These are phyloP conservation scores for Starmera amethionina DNA, from an alignment of 805 yeast species.

Conservation along the genomic window DNA sequence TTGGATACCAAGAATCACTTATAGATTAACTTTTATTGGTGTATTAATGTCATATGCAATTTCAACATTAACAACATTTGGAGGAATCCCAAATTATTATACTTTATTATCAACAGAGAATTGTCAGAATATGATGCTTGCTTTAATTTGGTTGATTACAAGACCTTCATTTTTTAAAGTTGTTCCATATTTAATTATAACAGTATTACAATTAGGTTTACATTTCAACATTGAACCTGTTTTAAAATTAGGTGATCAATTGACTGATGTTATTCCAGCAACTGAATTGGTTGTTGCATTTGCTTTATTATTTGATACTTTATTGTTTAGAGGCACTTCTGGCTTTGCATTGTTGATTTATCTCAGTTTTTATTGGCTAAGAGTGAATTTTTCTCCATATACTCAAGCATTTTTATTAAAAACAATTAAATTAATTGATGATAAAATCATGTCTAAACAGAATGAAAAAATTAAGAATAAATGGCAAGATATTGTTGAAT, in stretches of 20 bases:
- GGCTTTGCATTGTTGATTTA: constrained; percentile 59
- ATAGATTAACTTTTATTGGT: constrained; percentile 49
- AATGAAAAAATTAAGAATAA: constrained; percentile 16
- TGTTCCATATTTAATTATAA: constrained; percentile 46
- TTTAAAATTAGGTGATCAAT: constrained; percentile 24
- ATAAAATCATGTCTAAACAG: constrained; percentile 23
- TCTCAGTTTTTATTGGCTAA: constrained; percentile 57
- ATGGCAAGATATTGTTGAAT: constrained; percentile 31
- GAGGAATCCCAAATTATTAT: constrained; percentile 50
- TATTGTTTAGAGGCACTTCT: constrained; percentile 51
- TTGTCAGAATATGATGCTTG: constrained; percentile 56
- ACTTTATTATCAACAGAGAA: constrained; percentile 64
- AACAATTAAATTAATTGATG: constrained; percentile 20
- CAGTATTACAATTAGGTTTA: constrained; percentile 45
- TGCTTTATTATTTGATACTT: constrained; percentile 48
- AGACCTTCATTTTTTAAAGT: constrained; percentile 58
- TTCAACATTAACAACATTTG: constrained; percentile 50
- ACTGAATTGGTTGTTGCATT: constrained; percentile 48
- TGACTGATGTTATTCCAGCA: constrained; percentile 44
- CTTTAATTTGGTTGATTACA: constrained; percentile 50
- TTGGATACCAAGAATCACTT: constrained; percentile 39
- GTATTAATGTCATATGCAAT: constrained; percentile 40
- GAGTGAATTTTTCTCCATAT: constrained; percentile 44
- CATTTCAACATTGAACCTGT: constrained; percentile 31
- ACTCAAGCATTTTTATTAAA: constrained; percentile 25